A percentile compares a stretch with the other conserved stretches of the same genome.
Evolutionary conservation across 352 stramenopile genomes (phyloP).

Genomic region (Phytophthora podocarpi): DNA sequence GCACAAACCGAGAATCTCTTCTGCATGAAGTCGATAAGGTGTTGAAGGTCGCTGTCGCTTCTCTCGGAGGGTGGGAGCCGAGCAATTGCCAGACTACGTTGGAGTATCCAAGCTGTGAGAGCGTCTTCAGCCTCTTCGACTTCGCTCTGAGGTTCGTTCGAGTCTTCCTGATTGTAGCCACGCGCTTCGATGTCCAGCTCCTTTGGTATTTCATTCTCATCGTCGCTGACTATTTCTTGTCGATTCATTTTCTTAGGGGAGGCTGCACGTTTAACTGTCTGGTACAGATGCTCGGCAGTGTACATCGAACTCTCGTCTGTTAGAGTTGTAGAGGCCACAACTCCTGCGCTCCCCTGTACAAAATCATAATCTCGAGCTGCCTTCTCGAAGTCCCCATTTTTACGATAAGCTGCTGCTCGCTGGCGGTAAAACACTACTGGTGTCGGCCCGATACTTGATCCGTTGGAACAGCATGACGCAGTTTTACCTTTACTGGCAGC

Average conservation of each 20-base stretch:
- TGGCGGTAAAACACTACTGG: constrained; percentile 54
- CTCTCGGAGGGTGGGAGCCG: constrained; percentile 17
- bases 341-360: constrained; percentile 6
- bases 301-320: constrained; percentile 12
- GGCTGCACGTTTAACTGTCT: constrained; percentile 1
- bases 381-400: constrained; percentile 64
- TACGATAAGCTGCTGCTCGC: constrained; percentile 58
- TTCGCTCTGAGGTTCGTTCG: not conserved
- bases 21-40: constrained; percentile 52
- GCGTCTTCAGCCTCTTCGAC: constrained; percentile 17
- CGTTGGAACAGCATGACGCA: not conserved
- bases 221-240: not conserved
- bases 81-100: constrained; percentile 36
- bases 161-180: constrained; percentile 11
- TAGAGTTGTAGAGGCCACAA: not conserved
- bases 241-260: not conserved
- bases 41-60: constrained; percentile 43
- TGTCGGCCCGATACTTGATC: constrained; percentile 6
- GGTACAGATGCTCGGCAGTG: constrained; percentile 25
- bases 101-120: constrained; percentile 30
- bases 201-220: constrained; percentile 6
- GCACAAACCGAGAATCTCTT: constrained; percentile 48
- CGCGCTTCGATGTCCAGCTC: not conserved
- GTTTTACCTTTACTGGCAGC: constrained; percentile 25
- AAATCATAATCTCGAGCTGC: constrained; percentile 60